Conservation (phyloP, 352 stramenopile genomes). For the Thraustochytrium sp. region DNA sequence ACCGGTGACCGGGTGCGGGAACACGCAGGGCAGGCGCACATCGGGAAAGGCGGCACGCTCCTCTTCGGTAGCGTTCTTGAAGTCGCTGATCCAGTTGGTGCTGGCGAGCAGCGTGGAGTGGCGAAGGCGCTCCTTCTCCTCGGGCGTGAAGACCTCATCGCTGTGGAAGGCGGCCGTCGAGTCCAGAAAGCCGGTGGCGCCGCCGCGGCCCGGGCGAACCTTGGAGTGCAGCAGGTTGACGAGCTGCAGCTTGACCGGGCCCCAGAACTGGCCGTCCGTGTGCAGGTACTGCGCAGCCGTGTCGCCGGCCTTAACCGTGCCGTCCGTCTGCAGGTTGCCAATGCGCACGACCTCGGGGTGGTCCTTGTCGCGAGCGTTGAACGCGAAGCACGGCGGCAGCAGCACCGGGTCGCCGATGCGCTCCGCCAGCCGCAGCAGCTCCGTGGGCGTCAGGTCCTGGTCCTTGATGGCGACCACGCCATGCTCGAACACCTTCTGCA, state of each 20-base stretch:
- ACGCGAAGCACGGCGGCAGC: constrained; percentile 1
- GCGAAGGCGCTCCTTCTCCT: constrained; percentile 25
- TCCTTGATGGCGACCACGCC: constrained; percentile 9
- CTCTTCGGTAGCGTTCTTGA: constrained; percentile 29
- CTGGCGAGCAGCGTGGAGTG: constrained; percentile 6
- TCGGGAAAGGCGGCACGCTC: constrained; percentile 10
- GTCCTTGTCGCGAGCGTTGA: constrained; percentile 1
- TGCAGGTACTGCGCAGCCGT: constrained; percentile 34
- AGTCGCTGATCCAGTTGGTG: constrained; percentile 31
- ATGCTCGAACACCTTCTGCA: constrained; percentile 1
- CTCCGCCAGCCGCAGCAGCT: constrained; percentile 9
- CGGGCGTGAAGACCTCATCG: not conserved
- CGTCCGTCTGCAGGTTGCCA: constrained; percentile 1
- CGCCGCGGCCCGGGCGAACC: constrained; percentile 5
- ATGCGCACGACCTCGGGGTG: constrained; percentile 29
- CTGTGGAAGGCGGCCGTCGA: not conserved
- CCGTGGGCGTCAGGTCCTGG: not conserved
- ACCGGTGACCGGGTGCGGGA: not conserved
- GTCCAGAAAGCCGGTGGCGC: constrained; percentile 36
- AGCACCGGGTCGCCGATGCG: not conserved
- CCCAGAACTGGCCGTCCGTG: constrained; percentile 23
- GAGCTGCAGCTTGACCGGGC: not conserved
- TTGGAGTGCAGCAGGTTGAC: constrained; percentile 35
- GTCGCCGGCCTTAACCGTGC: not conserved
- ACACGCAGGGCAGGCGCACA: constrained; percentile 23